phyloP scores from a whole-genome alignment of 495 filamentous ascomycete genomes.

The Parmelia sp. region DNA sequence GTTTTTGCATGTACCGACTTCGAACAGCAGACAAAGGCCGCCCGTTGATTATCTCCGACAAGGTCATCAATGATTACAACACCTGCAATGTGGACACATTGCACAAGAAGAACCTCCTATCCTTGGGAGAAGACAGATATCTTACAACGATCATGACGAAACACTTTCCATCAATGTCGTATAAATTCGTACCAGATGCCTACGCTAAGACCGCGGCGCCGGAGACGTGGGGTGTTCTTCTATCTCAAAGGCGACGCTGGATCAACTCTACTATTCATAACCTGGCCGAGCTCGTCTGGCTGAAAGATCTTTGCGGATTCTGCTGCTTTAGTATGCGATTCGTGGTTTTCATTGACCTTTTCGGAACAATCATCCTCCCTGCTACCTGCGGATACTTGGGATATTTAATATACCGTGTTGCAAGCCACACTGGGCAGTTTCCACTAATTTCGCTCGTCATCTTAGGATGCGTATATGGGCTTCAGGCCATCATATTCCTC shows the following conservation, averaged over 20 bases:
- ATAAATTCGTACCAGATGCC: constrained; percentile 91
- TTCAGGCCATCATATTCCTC: constrained; percentile 94
- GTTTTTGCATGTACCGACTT: constrained; percentile 98
- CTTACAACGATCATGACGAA: constrained; percentile 97
- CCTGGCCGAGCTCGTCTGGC: constrained; percentile 74
- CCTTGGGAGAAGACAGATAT: constrained; percentile 95
- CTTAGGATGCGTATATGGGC: constrained; percentile 85
- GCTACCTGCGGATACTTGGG: constrained; percentile 84
- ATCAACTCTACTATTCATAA: constrained; percentile 99
- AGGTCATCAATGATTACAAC: constrained; percentile 79
- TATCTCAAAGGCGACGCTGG: constrained; percentile 95
- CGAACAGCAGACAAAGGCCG: constrained; percentile 86
- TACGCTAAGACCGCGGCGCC: constrained; percentile 89
- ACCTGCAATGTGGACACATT: constrained; percentile 86
- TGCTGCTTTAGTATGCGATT: constrained; percentile 99
- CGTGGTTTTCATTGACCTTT: constrained; percentile 89
- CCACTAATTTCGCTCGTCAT: constrained; percentile 83
- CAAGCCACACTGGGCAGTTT: constrained; percentile 64
- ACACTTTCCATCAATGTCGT: constrained; percentile 90
- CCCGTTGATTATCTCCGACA: constrained; percentile 85
- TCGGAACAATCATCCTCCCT: constrained; percentile 89
- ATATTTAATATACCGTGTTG: constrained; percentile 80
- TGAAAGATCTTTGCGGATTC: constrained; percentile 94
- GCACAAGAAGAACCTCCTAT: constrained; percentile 95
- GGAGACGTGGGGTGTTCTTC: constrained; percentile 82